These are phyloP conservation scores for Fraxinus platypoda DNA, from an alignment of 305 asterid genomes.

Conservation along the genomic window DNA sequence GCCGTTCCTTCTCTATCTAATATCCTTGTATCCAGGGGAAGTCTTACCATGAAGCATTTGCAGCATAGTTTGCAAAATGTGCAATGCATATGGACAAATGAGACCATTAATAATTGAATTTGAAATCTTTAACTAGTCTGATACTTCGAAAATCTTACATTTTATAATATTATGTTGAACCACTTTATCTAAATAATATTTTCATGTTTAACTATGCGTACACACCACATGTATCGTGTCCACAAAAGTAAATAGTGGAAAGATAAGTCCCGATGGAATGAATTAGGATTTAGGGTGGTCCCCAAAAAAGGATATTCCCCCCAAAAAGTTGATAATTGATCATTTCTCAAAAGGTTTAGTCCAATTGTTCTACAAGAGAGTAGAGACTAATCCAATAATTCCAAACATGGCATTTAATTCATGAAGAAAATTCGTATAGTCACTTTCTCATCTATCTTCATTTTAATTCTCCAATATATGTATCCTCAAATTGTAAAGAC, in stretches of 20 bases:
- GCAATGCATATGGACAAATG: background rate
- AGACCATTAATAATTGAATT: background rate
- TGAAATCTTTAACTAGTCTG: background rate
- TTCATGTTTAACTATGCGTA: background rate
- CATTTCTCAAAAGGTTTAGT: no score
- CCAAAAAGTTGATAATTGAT: background rate
- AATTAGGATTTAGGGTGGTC: background rate
- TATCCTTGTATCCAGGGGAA: background rate
- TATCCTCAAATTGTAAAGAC: background rate
- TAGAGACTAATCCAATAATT: background rate
- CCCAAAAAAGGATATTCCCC: background rate
- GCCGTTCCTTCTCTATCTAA: background rate
- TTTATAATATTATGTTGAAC: no score
- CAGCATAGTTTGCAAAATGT: background rate
- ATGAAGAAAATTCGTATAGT: background rate
- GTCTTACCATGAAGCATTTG: background rate
- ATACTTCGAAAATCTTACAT: no score
- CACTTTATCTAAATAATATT: background rate
- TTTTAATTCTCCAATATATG: background rate
- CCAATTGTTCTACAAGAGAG: no score
- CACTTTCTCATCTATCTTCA: background rate
- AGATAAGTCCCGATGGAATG: background rate
- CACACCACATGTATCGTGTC: background rate
- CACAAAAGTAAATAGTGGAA: no score
- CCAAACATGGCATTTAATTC: background rate